Percentiles rank a stretch among this genome's conserved stretches.
phyloP scores from a whole-genome alignment of 768 basidiomycete genomes.

The Sporobolomyces roseus region DNA sequence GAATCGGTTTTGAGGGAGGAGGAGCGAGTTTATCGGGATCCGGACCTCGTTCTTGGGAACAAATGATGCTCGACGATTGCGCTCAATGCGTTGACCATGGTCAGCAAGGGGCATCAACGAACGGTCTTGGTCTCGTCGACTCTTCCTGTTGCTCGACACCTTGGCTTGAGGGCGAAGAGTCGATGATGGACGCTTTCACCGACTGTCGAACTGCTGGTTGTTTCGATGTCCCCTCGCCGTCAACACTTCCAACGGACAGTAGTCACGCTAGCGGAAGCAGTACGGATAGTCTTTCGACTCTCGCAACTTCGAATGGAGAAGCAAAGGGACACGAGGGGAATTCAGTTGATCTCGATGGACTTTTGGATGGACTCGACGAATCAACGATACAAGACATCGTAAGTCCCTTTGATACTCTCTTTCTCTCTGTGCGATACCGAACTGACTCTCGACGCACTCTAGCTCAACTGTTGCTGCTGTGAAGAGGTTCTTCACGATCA shows the following conservation, averaged over 20 bases:
- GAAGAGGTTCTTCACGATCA: conserved; percentile 26
- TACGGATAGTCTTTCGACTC: conserved; percentile 6
- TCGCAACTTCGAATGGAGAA: not conserved
- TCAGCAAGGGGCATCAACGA: not conserved
- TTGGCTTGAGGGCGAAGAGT: not conserved
- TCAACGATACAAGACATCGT: conserved; percentile 37
- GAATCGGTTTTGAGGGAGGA: not conserved
- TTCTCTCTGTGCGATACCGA: not conserved
- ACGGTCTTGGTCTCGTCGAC: not conserved
- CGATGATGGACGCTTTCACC: conserved; percentile 5
- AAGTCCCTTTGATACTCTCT: not conserved
- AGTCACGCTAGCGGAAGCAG: not conserved
- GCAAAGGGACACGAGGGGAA: not conserved
- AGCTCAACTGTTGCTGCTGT: conserved; percentile 41
- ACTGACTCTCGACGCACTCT: not conserved
- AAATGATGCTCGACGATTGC: conserved; percentile 26
- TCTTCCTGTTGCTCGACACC: conserved; percentile 18
- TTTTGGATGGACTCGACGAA: conserved; percentile 31
- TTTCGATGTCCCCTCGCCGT: conserved; percentile 13
- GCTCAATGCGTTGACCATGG: conserved; percentile 2
- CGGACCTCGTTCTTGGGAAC: not conserved
- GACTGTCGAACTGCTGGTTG: conserved; percentile 25
- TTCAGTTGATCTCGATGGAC: not conserved
- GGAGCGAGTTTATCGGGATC: not conserved
- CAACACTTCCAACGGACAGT: not conserved